Percentiles rank a stretch among this genome's conserved stretches.
Evolutionary conservation across 1,284 basidiomycete genomes (phyloP).

Genomic region (Jaminaea rosea): DNA sequence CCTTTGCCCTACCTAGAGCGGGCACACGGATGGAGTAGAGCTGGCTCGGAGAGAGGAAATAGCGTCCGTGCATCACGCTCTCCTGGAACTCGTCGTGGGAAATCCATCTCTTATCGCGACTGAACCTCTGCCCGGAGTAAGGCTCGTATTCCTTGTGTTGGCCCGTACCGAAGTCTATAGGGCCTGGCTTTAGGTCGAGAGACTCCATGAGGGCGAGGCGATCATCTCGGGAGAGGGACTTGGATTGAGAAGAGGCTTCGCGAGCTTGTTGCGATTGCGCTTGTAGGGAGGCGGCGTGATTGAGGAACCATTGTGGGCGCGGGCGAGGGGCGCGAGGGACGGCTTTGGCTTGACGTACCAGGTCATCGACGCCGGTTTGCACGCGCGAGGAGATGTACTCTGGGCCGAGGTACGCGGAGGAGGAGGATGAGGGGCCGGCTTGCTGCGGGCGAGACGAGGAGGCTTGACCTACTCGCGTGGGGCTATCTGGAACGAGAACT

Average conservation of each 20-base stretch:
- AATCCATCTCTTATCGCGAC: constrained; percentile 64
- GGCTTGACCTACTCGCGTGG: background rate
- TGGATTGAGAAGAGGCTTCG: background rate
- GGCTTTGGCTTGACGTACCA: no score
- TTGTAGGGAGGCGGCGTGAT: background rate
- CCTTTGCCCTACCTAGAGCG: background rate
- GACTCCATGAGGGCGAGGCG: constrained; percentile 13
- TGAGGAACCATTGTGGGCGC: background rate
- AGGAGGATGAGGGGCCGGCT: no score
- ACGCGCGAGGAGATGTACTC: background rate
- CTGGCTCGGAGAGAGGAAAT: constrained; percentile 73
- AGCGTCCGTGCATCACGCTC: constrained; percentile 65
- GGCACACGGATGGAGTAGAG: constrained; percentile 60
- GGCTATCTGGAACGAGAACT: background rate
- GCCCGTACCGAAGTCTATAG: constrained; percentile 10
- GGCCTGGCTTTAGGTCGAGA: constrained; percentile 7
- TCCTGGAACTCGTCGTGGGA: constrained; percentile 69
- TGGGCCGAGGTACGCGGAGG: no score
- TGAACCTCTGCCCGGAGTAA: constrained; percentile 54
- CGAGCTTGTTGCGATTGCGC: background rate
- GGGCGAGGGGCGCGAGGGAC: background rate
- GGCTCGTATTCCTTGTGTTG: constrained; percentile 20
- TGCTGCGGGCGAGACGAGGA: background rate
- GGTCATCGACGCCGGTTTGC: background rate
- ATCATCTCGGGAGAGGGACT: constrained; percentile 6